A percentile compares a stretch with the other conserved stretches of the same genome.
Evolutionary conservation across 495 filamentous ascomycete genomes (phyloP).

Genomic region (Copromyces sp.): DNA sequence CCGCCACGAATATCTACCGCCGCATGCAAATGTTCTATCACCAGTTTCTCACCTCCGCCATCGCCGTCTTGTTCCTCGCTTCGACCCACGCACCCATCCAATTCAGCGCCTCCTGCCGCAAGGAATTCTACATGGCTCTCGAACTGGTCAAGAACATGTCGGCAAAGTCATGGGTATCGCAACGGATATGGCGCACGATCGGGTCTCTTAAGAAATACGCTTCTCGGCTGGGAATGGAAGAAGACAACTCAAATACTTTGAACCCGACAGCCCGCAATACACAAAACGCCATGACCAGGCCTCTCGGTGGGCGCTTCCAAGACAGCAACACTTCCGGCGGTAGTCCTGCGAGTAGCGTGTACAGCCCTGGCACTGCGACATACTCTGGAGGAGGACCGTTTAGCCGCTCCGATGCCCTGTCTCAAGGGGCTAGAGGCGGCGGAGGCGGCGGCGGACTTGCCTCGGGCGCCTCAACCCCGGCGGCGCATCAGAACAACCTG

Average conservation of each 20-base stretch:
- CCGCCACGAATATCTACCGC: conserved; percentile 71
- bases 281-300: neutral
- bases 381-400: neutral
- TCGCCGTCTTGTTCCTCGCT: conserved; percentile 75
- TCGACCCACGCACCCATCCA: conserved; percentile 70
- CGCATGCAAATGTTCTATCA: conserved; percentile 76
- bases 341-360: neutral
- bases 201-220: conserved; percentile 69
- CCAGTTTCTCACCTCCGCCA: conserved; percentile 72
- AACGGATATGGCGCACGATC: conserved; percentile 75
- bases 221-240: conserved; percentile 62
- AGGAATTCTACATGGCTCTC: conserved; percentile 79
- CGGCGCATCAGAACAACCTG: neutral
- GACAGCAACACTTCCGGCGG: neutral
- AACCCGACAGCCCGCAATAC: neutral
- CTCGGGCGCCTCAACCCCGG: conserved; percentile 5
- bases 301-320: neutral
- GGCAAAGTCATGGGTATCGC: conserved; percentile 66
- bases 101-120: conserved; percentile 63
- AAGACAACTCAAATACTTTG: conserved; percentile 8
- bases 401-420: neutral
- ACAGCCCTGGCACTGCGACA: neutral
- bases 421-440: neutral
- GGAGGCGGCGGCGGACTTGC: neutral
- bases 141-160: conserved; percentile 74